Conservation (phyloP, 805 yeast species). For the Pichia eremophila region DNA sequence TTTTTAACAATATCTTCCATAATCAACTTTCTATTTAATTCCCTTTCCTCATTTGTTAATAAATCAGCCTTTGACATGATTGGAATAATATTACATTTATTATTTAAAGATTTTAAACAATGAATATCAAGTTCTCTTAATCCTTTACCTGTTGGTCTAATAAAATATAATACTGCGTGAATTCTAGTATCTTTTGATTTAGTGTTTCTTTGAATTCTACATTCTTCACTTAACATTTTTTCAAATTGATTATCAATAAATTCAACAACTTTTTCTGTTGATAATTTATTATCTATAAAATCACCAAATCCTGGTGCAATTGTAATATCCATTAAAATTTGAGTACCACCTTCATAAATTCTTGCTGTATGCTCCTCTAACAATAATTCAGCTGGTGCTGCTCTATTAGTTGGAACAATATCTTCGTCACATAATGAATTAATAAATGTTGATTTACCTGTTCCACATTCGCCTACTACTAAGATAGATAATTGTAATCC, state of each 20-base stretch:
- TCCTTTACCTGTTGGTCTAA: slow-evolving; percentile 61
- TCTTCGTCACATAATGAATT: slow-evolving; percentile 64
- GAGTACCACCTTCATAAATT: slow-evolving; percentile 37
- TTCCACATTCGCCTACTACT: slow-evolving; percentile 49
- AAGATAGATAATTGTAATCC: slow-evolving; percentile 40
- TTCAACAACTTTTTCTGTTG: slow-evolving; percentile 51
- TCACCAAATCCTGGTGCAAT: slow-evolving; percentile 69
- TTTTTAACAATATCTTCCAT: slow-evolving; percentile 30
- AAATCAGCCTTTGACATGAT: slow-evolving; percentile 75
- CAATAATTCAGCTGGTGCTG: slow-evolving; percentile 23
- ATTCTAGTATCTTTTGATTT: slow-evolving; percentile 55
- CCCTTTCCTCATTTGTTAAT: slow-evolving; percentile 44
- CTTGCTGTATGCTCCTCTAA: slow-evolving; percentile 26
- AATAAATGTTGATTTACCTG: slow-evolving; percentile 71
- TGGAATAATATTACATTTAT: slow-evolving; percentile 73
- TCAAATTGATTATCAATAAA: slow-evolving; percentile 72
- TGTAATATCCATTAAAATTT: slow-evolving; percentile 53
- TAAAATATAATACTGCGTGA: slow-evolving; percentile 78
- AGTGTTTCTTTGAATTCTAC: slow-evolving; percentile 40
- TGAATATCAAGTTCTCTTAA: slow-evolving; percentile 61
- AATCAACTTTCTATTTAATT: slow-evolving; percentile 35
- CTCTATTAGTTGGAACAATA: slow-evolving; percentile 33
- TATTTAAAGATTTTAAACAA: slow-evolving; percentile 56
- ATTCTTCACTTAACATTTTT: slow-evolving; percentile 64
- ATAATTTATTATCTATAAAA: slow-evolving; percentile 49